A percentile compares a stretch with the other conserved stretches of the same genome.
Evolutionary conservation across 1,139 yeast genomes (phyloP).

Genomic region (Yamadazyma epiphylla): DNA sequence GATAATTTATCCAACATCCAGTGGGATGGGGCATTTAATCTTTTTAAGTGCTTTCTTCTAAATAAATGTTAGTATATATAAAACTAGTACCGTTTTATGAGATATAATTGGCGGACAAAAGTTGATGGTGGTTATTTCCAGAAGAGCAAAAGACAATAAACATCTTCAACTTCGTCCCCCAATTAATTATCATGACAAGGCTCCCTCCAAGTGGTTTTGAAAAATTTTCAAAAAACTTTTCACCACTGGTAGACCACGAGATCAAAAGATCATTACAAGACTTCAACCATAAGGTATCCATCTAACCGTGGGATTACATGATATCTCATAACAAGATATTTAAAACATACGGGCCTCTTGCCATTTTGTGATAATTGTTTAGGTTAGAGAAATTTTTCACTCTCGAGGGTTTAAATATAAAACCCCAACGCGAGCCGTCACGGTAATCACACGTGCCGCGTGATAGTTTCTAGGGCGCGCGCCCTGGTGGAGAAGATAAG

Average conservation of each 20-base stretch:
- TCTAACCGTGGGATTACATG: conserved; percentile 2
- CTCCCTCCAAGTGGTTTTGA: conserved; percentile 25
- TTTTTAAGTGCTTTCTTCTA: conserved; percentile 38
- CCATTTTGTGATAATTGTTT: conserved; percentile 50
- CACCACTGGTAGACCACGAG: conserved; percentile 10
- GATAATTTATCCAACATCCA: conserved; percentile 99
- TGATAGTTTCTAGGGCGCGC: conserved; percentile 1
- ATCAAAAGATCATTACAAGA: conserved; percentile 5
- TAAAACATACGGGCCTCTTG: conserved; percentile 87
- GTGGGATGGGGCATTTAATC: conserved; percentile 82
- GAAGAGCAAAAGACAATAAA: too few relatives aligned
- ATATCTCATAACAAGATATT: conserved; percentile 6
- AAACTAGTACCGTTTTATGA: too few relatives aligned
- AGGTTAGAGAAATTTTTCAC: conserved; percentile 19
- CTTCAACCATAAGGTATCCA: conserved; percentile 3
- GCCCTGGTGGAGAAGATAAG: conserved; percentile 1
- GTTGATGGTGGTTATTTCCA: too few relatives aligned
- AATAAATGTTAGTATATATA: not conserved
- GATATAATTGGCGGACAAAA: too few relatives aligned
- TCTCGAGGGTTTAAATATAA: not conserved
- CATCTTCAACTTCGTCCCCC: conserved; percentile 5
- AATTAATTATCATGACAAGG: conserved; percentile 26
- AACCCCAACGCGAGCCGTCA: too few relatives aligned
- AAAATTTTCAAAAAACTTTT: too few relatives aligned
- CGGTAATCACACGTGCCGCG: too few relatives aligned